A percentile compares a stretch with the other conserved stretches of the same genome.
Conservation (phyloP, 768 basidiomycete species). For the Daedaleopsis nitida region DNA sequence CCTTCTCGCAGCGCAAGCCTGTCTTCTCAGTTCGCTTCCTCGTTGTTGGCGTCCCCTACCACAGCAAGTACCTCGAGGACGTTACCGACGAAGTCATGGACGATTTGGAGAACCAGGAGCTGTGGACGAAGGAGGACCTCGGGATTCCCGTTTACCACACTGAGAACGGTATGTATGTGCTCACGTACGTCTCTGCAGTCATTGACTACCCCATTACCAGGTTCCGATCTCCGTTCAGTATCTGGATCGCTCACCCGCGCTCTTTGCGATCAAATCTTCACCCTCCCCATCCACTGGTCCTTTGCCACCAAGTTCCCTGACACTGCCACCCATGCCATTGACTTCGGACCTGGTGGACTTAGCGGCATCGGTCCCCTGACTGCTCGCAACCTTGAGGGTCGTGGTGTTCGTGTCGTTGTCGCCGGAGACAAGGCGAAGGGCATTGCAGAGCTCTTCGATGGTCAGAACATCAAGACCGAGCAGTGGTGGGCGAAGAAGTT, state of each 20-base stretch:
- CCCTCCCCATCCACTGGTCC: slow-evolving; percentile 88
- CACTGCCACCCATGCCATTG: slow-evolving; percentile 90
- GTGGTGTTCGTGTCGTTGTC: slow-evolving; percentile 88
- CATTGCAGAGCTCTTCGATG: slow-evolving; percentile 81
- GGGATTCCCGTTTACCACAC: slow-evolving; percentile 90
- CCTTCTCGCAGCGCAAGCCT: slow-evolving; percentile 93
- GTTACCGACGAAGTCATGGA: slow-evolving; percentile 73
- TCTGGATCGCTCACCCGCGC: slow-evolving; percentile 80
- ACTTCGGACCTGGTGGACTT: slow-evolving; percentile 94
- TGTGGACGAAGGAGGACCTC: slow-evolving; percentile 72
- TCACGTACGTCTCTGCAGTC: not conserved
- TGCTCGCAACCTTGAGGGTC: slow-evolving; percentile 87
- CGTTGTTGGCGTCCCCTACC: slow-evolving; percentile 95
- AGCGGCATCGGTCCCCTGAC: slow-evolving; percentile 94
- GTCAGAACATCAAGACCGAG: slow-evolving; percentile 68
- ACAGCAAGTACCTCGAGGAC: slow-evolving; percentile 80
- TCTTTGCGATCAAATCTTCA: slow-evolving; percentile 93
- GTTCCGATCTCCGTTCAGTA: slow-evolving; percentile 77
- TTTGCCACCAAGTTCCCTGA: slow-evolving; percentile 89
- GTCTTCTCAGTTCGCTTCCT: slow-evolving; percentile 93
- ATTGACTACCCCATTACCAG: slow-evolving; percentile 42
- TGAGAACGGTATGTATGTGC: slow-evolving; percentile 72
- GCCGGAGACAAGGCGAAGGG: slow-evolving; percentile 90
- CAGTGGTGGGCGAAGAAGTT: slow-evolving; percentile 92
- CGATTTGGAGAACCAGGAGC: slow-evolving; percentile 75